A percentile compares a stretch with the other conserved stretches of the same genome.
phyloP scores from a whole-genome alignment of 2,329 filamentous ascomycete genomes.

The Herpotrichia juniperi region DNA sequence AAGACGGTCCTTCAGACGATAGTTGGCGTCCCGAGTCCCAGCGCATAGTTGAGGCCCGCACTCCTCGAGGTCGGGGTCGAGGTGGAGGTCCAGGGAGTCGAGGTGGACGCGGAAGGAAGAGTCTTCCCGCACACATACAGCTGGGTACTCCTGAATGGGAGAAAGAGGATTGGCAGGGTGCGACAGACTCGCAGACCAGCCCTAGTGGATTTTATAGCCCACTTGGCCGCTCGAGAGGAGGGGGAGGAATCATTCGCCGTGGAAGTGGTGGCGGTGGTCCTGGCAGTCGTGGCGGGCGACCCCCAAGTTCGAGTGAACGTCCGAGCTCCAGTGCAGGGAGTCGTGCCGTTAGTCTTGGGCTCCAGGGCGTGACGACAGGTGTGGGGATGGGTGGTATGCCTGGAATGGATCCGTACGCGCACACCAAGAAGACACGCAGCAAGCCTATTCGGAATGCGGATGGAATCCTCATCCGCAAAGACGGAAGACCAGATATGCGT shows the following conservation, averaged over 20 bases:
- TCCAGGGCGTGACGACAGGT: conserved; percentile 32
- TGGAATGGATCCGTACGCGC: conserved; percentile 44
- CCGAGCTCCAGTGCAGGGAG: conserved; percentile 4
- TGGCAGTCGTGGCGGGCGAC: conserved; percentile 26
- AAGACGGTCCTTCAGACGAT: conserved; percentile 36
- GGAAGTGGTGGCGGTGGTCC: conserved; percentile 39
- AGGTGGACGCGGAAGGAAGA: conserved; percentile 47
- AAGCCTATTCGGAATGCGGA: conserved; percentile 58
- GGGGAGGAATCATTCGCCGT: conserved; percentile 39
- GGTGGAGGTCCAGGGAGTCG: conserved; percentile 47
- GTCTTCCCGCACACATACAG: conserved; percentile 32
- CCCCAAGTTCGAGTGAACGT: conserved; percentile 24
- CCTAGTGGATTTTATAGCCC: conserved; percentile 46
- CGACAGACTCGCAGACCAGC: conserved; percentile 39
- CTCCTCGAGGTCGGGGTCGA: conserved; percentile 45
- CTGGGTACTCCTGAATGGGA: conserved; percentile 51
- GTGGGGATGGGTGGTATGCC: conserved; percentile 15
- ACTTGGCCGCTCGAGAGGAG: conserved; percentile 27
- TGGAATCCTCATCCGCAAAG: conserved; percentile 58
- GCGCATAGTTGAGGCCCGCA: conserved; percentile 32
- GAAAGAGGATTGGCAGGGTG: conserved; percentile 42
- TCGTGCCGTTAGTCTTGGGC: conserved; percentile 33
- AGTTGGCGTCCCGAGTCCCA: conserved; percentile 41
- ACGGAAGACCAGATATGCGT: conserved; percentile 58
- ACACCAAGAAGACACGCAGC: conserved; percentile 56